Percentiles rank a stretch among this genome's conserved stretches.
phyloP scores from a whole-genome alignment of 257 asterid species.

The Echium plantagineum region DNA sequence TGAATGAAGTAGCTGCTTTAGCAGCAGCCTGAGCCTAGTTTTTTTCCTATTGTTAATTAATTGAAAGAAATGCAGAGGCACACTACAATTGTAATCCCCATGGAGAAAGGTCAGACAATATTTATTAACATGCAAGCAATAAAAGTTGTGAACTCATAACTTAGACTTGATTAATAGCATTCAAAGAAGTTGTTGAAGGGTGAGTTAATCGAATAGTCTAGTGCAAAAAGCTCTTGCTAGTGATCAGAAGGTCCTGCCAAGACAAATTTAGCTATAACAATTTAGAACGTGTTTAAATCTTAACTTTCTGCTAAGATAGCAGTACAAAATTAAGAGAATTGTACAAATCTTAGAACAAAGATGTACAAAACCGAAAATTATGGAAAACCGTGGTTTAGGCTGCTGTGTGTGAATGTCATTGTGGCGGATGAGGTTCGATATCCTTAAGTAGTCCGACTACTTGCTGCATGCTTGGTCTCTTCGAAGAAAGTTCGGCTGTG shows the following conservation, averaged over 20 bases:
- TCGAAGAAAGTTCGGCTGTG: constrained; percentile 67
- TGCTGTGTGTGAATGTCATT: constrained; percentile 12
- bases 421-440: constrained; percentile 42
- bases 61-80: too few species aligned
- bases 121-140: too few species aligned
- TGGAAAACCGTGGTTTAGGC: background rate
- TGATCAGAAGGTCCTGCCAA: too few species aligned
- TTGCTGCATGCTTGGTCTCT: constrained; percentile 83
- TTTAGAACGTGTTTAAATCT: constrained; percentile 14
- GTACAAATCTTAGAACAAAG: constrained; percentile 20
- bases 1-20: too few species aligned
- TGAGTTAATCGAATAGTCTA: too few species aligned
- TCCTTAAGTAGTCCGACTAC: constrained; percentile 87
- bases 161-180: background rate
- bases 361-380: constrained; percentile 1
- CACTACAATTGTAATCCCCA: too few species aligned
- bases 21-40: too few species aligned
- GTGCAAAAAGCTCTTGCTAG: too few species aligned
- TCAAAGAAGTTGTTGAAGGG: background rate
- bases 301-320: constrained; percentile 8
- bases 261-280: constrained; percentile 4
- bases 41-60: too few species aligned
- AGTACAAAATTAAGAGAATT: constrained; percentile 24
- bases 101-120: too few species aligned
- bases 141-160: too few species aligned